phyloP scores from a whole-genome alignment of 1,284 basidiomycete genomes.

The Sporisorium exsertum region DNA sequence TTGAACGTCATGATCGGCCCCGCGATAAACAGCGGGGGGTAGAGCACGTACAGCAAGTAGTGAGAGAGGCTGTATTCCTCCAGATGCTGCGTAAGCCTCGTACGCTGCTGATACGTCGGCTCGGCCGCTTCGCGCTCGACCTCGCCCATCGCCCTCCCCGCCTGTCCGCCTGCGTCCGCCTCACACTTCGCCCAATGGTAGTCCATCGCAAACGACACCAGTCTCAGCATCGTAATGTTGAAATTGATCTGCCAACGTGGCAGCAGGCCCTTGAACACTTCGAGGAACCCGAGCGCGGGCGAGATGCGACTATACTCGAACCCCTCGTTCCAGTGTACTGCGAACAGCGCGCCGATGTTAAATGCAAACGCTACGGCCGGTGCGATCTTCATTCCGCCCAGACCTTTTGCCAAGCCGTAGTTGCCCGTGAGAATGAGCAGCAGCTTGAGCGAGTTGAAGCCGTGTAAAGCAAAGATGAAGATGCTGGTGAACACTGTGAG shows the following conservation, averaged over 20 bases:
- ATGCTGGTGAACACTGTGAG: slow-evolving; percentile 75
- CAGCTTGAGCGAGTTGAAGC: slow-evolving; percentile 84
- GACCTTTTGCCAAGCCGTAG: slow-evolving; percentile 74
- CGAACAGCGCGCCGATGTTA: slow-evolving; percentile 81
- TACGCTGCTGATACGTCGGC: slow-evolving; percentile 41
- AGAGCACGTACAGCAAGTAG: slow-evolving; percentile 82
- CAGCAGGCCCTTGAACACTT: slow-evolving; percentile 77
- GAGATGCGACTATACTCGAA: slow-evolving; percentile 78
- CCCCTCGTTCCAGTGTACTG: slow-evolving; percentile 82
- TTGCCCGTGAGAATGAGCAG: slow-evolving; percentile 79
- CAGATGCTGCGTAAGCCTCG: slow-evolving; percentile 50
- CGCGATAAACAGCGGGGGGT: slow-evolving; percentile 93
- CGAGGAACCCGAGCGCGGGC: slow-evolving; percentile 76
- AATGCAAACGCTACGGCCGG: slow-evolving; percentile 78
- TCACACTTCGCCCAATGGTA: slow-evolving; percentile 77
- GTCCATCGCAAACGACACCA: slow-evolving; percentile 93
- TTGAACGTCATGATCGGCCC: slow-evolving; percentile 97
- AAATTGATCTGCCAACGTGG: slow-evolving; percentile 93
- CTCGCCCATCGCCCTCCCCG: slow-evolving; percentile 20
- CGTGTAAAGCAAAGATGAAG: slow-evolving; percentile 85
- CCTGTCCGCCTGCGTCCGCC: slow-evolving; percentile 71
- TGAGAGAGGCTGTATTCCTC: slow-evolving; percentile 74
- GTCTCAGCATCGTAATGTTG: slow-evolving; percentile 95
- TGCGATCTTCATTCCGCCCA: slow-evolving; percentile 69
- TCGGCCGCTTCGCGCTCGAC: slow-evolving; percentile 15